Percentiles rank a stretch among this genome's conserved stretches.
These are phyloP conservation scores for Phialemoniopsis sp. DNA, from an alignment of 2,329 filamentous ascomycete genomes.

Conservation along the genomic window DNA sequence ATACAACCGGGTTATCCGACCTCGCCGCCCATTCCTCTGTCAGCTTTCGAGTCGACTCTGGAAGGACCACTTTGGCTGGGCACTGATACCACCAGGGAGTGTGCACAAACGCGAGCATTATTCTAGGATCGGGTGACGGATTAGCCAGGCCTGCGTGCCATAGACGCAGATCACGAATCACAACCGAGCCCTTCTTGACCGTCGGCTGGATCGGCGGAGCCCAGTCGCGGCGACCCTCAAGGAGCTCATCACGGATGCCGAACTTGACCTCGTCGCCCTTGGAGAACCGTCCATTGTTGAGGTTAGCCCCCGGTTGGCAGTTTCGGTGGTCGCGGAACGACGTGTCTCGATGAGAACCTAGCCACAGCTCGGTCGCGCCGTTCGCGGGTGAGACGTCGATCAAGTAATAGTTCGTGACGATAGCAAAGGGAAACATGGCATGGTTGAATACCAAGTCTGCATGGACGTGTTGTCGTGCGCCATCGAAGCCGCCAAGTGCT, in stretches of 20 bases:
- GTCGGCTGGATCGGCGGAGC: constrained; percentile 7
- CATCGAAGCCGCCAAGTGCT: too few relatives aligned
- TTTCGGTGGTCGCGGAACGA: constrained; percentile 9
- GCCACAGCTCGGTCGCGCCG: constrained; percentile 4
- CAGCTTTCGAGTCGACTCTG: too few relatives aligned
- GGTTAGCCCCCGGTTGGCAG: constrained; percentile 2
- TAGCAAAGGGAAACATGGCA: too few relatives aligned
- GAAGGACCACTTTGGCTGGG: constrained; percentile 9
- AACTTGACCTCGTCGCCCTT: constrained; percentile 3
- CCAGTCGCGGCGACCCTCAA: constrained; percentile 3
- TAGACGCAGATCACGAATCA: constrained; percentile 11
- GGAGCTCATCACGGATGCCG: constrained; percentile 5
- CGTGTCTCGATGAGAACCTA: constrained; percentile 1
- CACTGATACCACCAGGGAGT: constrained; percentile 9
- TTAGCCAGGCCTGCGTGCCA: constrained; percentile 15
- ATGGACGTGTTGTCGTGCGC: too few relatives aligned
- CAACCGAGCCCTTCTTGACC: constrained; percentile 11
- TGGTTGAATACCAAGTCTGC: too few relatives aligned
- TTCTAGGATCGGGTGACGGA: constrained; percentile 7
- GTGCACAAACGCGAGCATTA: constrained; percentile 18
- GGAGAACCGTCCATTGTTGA: too few relatives aligned
- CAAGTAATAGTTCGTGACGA: too few relatives aligned
- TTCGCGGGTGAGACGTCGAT: constrained; percentile 1
- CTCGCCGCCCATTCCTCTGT: constrained; percentile 2
- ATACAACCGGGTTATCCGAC: constrained; percentile 3